Base-by-base conservation (phyloP, 2,329 filamentous ascomycete species). In the Neopestalotiopsis sp. region DNA sequence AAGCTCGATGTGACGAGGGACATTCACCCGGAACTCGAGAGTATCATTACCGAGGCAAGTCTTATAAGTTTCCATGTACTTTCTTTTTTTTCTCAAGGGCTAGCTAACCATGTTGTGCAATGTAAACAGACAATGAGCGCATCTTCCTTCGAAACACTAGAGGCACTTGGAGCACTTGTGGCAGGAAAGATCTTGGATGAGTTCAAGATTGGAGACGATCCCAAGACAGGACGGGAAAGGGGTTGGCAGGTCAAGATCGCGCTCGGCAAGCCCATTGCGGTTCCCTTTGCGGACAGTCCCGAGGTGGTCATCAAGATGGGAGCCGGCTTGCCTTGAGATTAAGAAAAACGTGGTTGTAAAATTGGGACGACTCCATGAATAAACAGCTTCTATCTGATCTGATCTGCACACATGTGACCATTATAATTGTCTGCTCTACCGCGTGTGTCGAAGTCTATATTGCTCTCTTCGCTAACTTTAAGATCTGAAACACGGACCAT, bases 241-340 rank as follows among this genome's bases (percentile, higher is more conserved):
- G 81, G 82, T 14, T 86, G 87, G 80, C 84, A 84, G 68, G 81
- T 94, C 65, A 86, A 84, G 70, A 84, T 94, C 49, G 82, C 83
- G 30, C 81, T 94, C 65, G 89, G 90, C 79, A 94, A 94, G 81
- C 92, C 92, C 2, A 89, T 91, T 13, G 92, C 92, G 0, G 90
- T 94, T 24, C 87, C 89, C 0, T 88, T 92, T 74, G 92, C 92
- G 1, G 92, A 94, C 72, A 90, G 89, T 12, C 91, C 92, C 0
- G 85, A 86, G 4, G 89, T 94, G 5, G 91, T 94, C 77, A 84
- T 91, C 62, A 74, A 78, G 38, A 74, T 78, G 68, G 75, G 75
- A 79, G 73, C 75, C 74, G 45, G 74, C 75, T 63, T 70, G 59
- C 49, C 42, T 14, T 69, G 56, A 62, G 76, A 28, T 28, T 3